A percentile compares a stretch with the other conserved stretches of the same genome.
Evolutionary conservation across 108 stramenopile genomes (phyloP).

Genomic region (Seminavis robusta): DNA sequence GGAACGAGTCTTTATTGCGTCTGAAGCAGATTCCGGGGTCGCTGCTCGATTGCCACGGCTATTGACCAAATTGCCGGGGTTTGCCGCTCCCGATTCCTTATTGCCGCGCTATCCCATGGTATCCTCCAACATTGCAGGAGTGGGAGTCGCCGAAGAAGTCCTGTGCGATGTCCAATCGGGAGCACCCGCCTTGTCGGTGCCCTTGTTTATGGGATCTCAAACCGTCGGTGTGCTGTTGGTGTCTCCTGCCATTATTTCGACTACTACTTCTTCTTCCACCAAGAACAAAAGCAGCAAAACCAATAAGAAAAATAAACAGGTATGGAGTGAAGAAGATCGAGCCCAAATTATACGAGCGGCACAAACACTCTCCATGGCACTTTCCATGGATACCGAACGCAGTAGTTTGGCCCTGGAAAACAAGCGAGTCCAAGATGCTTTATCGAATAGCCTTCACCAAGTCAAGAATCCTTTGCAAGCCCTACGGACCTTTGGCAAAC

Average conservation of each 20-base stretch:
- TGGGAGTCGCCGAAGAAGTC: slow-evolving; percentile 59
- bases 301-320: not conserved
- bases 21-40: slow-evolving; percentile 48
- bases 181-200: slow-evolving; percentile 59
- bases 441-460: slow-evolving; percentile 81
- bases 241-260: slow-evolving; percentile 20
- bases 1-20: slow-evolving; percentile 77
- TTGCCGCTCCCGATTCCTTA: slow-evolving; percentile 42
- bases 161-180: slow-evolving; percentile 35
- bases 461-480: slow-evolving; percentile 90
- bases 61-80: slow-evolving; percentile 56
- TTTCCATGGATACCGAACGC: slow-evolving; percentile 79
- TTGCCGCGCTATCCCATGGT: slow-evolving; percentile 64
- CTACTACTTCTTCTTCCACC: not conserved
- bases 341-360: slow-evolving; percentile 68
- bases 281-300: not conserved
- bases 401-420: slow-evolving; percentile 38
- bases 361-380: slow-evolving; percentile 70
- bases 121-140: slow-evolving; percentile 22
- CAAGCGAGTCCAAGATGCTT: slow-evolving; percentile 41
- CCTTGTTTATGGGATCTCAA: slow-evolving; percentile 73
- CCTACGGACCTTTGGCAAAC: slow-evolving; percentile 75
- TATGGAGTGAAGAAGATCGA: slow-evolving; percentile 63
- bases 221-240: slow-evolving; percentile 73
- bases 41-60: slow-evolving; percentile 46